Evolutionary conservation across 2,329 filamentous ascomycete genomes (phyloP).

Genomic region (Hortaea werneckii): DNA sequence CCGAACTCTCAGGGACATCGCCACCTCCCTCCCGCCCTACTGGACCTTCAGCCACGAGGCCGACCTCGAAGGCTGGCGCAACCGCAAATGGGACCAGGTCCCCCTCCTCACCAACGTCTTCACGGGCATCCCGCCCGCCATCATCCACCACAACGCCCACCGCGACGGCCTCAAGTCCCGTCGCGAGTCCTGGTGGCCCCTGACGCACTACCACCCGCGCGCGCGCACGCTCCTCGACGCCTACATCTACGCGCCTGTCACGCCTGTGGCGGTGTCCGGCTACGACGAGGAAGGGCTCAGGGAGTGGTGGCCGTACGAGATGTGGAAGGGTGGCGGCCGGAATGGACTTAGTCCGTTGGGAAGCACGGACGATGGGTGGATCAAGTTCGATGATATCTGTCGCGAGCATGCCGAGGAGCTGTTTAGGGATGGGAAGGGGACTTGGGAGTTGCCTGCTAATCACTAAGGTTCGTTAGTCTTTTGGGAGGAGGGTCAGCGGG

Average conservation of each 20-base stretch:
- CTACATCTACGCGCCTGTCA: slow-evolving; percentile 7
- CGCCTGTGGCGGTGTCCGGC: slow-evolving; percentile 26
- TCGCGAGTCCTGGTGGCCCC: slow-evolving; percentile 15
- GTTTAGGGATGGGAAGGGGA: slow-evolving; percentile 36
- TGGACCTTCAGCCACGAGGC: slow-evolving; percentile 13
- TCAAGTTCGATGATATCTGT: slow-evolving; percentile 36
- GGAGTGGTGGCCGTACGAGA: slow-evolving; percentile 36
- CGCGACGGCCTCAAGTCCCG: slow-evolving; percentile 9
- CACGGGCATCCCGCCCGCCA: slow-evolving; percentile 14
- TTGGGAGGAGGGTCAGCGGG: no score
- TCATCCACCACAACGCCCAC: slow-evolving; percentile 19
- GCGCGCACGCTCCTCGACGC: slow-evolving; percentile 11
- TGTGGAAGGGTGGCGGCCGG: slow-evolving; percentile 38
- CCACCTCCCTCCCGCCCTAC: slow-evolving; percentile 12
- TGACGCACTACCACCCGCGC: slow-evolving; percentile 14
- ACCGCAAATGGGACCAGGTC: slow-evolving; percentile 12
- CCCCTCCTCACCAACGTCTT: slow-evolving; percentile 17
- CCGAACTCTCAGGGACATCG: slow-evolving; percentile 15
- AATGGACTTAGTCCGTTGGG: slow-evolving; percentile 37
- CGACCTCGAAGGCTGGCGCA: slow-evolving; percentile 6
- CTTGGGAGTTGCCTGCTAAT: slow-evolving; percentile 18
- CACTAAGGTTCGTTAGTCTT: no score
- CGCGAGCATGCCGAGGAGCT: slow-evolving; percentile 32
- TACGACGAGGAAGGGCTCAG: slow-evolving; percentile 25
- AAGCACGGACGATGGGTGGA: slow-evolving; percentile 33